phyloP scores from a whole-genome alignment of 306 rosid genomes.

The Senna tora region DNA sequence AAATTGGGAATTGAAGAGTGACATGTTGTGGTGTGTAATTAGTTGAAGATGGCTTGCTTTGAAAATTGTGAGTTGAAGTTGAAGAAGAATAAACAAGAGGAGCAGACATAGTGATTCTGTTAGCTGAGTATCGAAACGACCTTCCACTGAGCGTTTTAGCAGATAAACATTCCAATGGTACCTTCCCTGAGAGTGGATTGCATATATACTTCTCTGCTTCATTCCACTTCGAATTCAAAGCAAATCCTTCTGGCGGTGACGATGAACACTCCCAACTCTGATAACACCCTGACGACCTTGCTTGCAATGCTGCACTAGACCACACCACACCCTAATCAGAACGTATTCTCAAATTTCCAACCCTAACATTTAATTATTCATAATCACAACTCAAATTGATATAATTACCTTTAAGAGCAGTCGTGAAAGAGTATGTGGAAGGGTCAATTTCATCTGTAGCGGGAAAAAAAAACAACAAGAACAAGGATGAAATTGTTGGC shows the following conservation, averaged over 20 bases:
- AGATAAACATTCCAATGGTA: conserved; percentile 91
- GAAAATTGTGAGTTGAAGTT: conserved; percentile 33
- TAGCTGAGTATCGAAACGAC: conserved; percentile 62
- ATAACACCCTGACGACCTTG: conserved; percentile 59
- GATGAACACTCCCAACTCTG: conserved; percentile 70
- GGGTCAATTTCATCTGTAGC: conserved; percentile 91
- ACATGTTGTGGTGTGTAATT: conserved; percentile 45
- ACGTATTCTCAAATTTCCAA: not conserved
- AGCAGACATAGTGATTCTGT: conserved; percentile 75
- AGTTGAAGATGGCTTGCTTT: conserved; percentile 48
- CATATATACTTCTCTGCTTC: conserved; percentile 96
- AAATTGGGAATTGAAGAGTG: conserved; percentile 52
- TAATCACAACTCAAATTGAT: not conserved
- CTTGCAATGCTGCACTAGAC: conserved; percentile 72
- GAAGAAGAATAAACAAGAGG: conserved; percentile 67
- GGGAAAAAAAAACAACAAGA: not conserved
- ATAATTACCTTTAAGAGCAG: conserved; percentile 80
- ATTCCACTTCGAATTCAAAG: conserved; percentile 92
- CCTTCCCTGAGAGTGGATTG: conserved; percentile 91
- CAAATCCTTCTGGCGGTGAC: conserved; percentile 90
- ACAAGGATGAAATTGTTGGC: not conserved
- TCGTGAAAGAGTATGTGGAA: conserved; percentile 89
- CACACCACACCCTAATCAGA: not conserved
- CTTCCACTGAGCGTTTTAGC: conserved; percentile 90
- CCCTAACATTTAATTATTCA: not conserved